A percentile compares a stretch with the other conserved stretches of the same genome.
phyloP scores from a whole-genome alignment of 2,329 filamentous ascomycete genomes.

The Hypoxylon sp. region DNA sequence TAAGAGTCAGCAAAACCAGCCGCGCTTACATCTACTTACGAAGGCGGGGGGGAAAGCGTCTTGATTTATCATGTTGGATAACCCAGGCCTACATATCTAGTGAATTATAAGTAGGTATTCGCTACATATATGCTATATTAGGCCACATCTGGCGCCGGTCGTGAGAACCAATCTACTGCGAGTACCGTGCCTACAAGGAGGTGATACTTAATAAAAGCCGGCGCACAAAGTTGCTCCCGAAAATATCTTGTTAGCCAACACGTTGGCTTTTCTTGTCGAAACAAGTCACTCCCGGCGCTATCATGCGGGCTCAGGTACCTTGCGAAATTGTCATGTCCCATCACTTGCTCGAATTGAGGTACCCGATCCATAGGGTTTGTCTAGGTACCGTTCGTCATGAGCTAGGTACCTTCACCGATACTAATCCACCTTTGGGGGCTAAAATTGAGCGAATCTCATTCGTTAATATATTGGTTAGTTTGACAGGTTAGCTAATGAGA shows the following conservation, averaged over 20 bases:
- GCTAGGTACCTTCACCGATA: slow-evolving; percentile 18
- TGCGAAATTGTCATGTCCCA: slow-evolving; percentile 6
- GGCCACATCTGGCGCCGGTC: slow-evolving; percentile 24
- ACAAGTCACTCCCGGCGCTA: not conserved
- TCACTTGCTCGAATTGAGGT: slow-evolving; percentile 2
- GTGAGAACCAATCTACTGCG: slow-evolving; percentile 9
- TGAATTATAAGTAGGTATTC: slow-evolving; percentile 20
- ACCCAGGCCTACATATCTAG: slow-evolving; percentile 20
- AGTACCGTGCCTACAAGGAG: slow-evolving; percentile 3
- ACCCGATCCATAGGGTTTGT: slow-evolving; percentile 8
- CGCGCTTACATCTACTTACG: slow-evolving; percentile 16
- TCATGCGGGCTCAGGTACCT: slow-evolving; percentile 8
- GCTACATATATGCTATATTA: slow-evolving; percentile 29
- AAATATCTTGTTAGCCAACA: slow-evolving; percentile 1
- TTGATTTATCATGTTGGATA: slow-evolving; percentile 26
- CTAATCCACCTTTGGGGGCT: slow-evolving; percentile 30
- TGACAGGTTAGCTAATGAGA: slow-evolving; percentile 24
- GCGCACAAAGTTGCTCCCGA: slow-evolving; percentile 8
- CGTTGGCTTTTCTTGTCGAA: not conserved
- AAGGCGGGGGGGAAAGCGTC: slow-evolving; percentile 19
- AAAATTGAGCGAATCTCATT: slow-evolving; percentile 20
- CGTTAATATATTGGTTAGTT: slow-evolving; percentile 2
- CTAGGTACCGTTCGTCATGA: slow-evolving; percentile 20
- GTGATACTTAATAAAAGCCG: slow-evolving; percentile 8
- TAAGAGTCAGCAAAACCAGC: slow-evolving; percentile 18